Evolutionary conservation across 441 rosid genomes (phyloP).

Genomic region (Arabidopsis hybrid): DNA sequence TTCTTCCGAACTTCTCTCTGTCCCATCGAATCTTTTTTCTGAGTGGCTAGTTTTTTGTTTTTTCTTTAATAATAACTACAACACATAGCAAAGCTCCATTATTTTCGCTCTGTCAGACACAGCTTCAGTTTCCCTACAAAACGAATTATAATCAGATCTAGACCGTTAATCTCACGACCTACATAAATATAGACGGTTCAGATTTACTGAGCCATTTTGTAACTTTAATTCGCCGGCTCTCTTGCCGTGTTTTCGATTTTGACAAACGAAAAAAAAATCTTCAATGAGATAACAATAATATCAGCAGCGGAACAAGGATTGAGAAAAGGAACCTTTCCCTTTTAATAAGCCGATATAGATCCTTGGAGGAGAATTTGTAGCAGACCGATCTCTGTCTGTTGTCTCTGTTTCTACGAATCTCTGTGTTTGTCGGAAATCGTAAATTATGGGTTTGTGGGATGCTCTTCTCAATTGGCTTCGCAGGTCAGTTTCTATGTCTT

Average conservation of each 20-base stretch:
- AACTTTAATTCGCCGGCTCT: slow-evolving; percentile 40
- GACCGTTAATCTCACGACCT: slow-evolving; percentile 25
- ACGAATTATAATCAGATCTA: slow-evolving; percentile 12
- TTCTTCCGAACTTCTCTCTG: slow-evolving; percentile 39
- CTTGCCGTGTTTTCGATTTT: slow-evolving; percentile 31
- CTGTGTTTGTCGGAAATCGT: slow-evolving; percentile 38
- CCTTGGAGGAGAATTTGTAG: slow-evolving; percentile 29
- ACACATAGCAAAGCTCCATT: slow-evolving; percentile 23
- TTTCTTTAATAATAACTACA: slow-evolving; percentile 8
- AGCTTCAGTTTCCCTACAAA: slow-evolving; percentile 27
- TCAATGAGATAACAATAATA: slow-evolving; percentile 26
- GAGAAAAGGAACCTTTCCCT: slow-evolving; percentile 5
- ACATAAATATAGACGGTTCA: slow-evolving; percentile 3
- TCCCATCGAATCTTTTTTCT: slow-evolving; percentile 42
- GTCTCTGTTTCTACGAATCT: slow-evolving; percentile 25
- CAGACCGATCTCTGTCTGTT: slow-evolving; percentile 35
- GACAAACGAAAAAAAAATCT: slow-evolving; percentile 19
- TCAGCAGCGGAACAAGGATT: slow-evolving; percentile 19
- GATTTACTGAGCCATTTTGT: slow-evolving; percentile 7
- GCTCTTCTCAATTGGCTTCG: slow-evolving; percentile 84
- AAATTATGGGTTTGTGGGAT: slow-evolving; percentile 71
- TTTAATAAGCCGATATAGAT: slow-evolving; percentile 28
- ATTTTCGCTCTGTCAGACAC: slow-evolving; percentile 44
- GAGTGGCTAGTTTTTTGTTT: slow-evolving; percentile 31
- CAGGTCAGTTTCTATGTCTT: slow-evolving; percentile 44